Percentiles rank a stretch among this genome's conserved stretches.
Evolutionary conservation across 176 grass and related monocot genomes (phyloP).

Genomic region (Aegilops longissima): DNA sequence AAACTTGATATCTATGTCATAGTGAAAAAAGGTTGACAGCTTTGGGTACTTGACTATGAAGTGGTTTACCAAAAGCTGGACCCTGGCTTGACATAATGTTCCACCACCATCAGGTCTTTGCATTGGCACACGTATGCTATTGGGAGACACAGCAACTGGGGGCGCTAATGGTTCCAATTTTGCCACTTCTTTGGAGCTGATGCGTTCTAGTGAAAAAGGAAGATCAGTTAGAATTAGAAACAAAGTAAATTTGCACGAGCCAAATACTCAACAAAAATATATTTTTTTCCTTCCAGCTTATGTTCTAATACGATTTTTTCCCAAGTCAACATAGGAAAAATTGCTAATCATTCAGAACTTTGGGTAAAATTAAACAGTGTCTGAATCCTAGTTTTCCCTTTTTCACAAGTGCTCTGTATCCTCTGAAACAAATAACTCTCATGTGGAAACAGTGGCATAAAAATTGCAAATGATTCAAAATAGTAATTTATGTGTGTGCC

Average conservation of each 20-base stretch:
- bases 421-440: background rate
- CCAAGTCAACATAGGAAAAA: background rate
- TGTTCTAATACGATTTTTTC: background rate
- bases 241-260: background rate
- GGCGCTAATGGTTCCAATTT: constrained; percentile 12
- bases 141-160: constrained; percentile 4
- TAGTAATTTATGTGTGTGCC: too few species aligned
- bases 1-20: constrained; percentile 52
- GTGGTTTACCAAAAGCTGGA: constrained; percentile 53
- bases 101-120: constrained; percentile 50
- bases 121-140: constrained; percentile 36
- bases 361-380: background rate
- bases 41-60: constrained; percentile 45
- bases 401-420: background rate
- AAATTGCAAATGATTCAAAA: background rate
- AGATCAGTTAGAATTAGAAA: constrained; percentile 36
- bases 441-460: background rate
- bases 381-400: background rate
- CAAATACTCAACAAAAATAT: background rate
- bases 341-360: background rate
- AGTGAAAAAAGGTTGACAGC: constrained; percentile 45
- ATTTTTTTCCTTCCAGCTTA: background rate
- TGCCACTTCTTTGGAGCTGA: constrained; percentile 8
- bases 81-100: background rate
- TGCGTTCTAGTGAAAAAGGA: constrained; percentile 28